Evolutionary conservation across 805 yeast species (phyloP).

Genomic region (Ogataea degrootiae): DNA sequence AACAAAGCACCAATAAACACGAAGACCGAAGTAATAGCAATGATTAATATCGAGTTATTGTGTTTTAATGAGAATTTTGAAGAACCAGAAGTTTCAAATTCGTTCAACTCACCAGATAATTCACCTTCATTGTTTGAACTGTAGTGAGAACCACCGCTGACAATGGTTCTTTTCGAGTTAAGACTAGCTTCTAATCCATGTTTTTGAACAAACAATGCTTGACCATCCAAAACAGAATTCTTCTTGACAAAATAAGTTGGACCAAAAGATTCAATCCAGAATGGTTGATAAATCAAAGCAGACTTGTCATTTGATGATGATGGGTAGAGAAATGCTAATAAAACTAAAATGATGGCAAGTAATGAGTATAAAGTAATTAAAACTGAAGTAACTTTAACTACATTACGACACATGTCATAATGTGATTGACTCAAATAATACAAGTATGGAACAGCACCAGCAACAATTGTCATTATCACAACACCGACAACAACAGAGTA

Average conservation of each 20-base stretch:
- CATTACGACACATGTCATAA: constrained; percentile 49
- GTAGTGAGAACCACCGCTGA: constrained; percentile 20
- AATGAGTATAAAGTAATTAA: constrained; percentile 47
- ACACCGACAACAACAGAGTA: constrained; percentile 54
- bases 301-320: constrained; percentile 48
- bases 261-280: constrained; percentile 68
- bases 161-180: constrained; percentile 24
- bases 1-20: constrained; percentile 47
- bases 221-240: constrained; percentile 39
- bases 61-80: constrained; percentile 36
- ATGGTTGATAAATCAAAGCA: constrained; percentile 60
- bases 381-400: constrained; percentile 46
- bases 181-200: constrained; percentile 13
- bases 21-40: constrained; percentile 42
- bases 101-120: constrained; percentile 12
- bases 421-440: constrained; percentile 44
- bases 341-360: constrained; percentile 45
- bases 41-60: constrained; percentile 44
- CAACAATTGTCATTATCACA: constrained; percentile 64
- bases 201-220: constrained; percentile 15
- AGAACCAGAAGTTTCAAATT: constrained; percentile 18
- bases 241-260: constrained; percentile 55
- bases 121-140: constrained; percentile 9
- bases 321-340: constrained; percentile 47
- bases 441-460: constrained; percentile 55